A percentile compares a stretch with the other conserved stretches of the same genome.
These are phyloP conservation scores for Lasiodiplodia hormozganensis DNA, from an alignment of 2,329 filamentous ascomycete species.

Conservation along the genomic window DNA sequence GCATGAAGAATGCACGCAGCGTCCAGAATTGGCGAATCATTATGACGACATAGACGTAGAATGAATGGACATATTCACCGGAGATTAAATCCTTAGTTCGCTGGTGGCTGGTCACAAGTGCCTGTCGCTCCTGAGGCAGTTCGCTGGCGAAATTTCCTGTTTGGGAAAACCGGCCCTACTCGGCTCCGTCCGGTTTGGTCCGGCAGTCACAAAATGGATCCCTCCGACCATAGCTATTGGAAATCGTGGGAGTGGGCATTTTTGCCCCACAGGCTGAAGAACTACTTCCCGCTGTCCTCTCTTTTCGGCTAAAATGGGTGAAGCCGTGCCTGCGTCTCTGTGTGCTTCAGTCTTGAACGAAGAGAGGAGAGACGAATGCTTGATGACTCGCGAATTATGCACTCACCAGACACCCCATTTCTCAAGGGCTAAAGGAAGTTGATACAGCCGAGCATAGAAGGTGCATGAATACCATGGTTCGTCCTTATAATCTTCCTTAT, in stretches of 20 bases:
- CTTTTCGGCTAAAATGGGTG: slow-evolving; percentile 4
- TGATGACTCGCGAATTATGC: slow-evolving; percentile 17
- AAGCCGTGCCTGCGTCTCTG: background rate
- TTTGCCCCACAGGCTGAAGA: background rate
- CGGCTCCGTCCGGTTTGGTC: slow-evolving; percentile 1
- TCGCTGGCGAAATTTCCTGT: slow-evolving; percentile 9
- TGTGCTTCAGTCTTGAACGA: slow-evolving; percentile 4
- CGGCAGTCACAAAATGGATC: background rate
- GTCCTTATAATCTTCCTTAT: background rate
- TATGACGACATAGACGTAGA: slow-evolving; percentile 10
- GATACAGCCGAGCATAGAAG: background rate
- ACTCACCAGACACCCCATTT: background rate
- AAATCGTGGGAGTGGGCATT: background rate
- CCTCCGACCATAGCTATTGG: background rate
- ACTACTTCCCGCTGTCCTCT: background rate
- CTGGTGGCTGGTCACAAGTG: background rate
- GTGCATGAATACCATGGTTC: background rate
- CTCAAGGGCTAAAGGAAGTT: background rate
- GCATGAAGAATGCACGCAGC: background rate
- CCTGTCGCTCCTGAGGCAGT: background rate
- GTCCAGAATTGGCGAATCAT: background rate
- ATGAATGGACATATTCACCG: background rate
- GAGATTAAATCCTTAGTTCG: background rate
- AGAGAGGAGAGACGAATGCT: background rate
- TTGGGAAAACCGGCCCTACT: background rate